Base-by-base conservation (phyloP, 441 rosid species). In the Euphorbia schlechtendalii region DNA sequence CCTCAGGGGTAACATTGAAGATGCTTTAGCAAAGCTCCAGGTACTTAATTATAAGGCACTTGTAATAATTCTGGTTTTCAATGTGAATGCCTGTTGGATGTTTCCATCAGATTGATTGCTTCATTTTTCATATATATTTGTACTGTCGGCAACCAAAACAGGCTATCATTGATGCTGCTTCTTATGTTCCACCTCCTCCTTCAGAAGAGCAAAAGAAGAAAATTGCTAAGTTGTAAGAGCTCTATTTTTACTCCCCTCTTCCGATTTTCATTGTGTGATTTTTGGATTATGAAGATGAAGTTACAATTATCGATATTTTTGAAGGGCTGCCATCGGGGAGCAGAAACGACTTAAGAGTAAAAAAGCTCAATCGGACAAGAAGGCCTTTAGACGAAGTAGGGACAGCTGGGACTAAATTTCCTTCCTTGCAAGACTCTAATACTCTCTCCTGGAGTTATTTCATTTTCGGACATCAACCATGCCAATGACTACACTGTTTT, bases 151-250 rank as follows among this genome's bases (percentile, higher is more conserved):
- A 63, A 59, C 56, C 66, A 41, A 36, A 73, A 63, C 83, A 90
- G 97, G 90, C 87, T 56, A 87, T 91, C 57, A 89, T 94, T 59
- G 85, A 91, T 73, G 96, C 88, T 51, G 94, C 97, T 59, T 74
- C 96, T 15, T 90, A 88, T 64, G 91, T 93, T 59, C 96, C 98
- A 9, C 99, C 98, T 0, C 96, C 98, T 68, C 99, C 99, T 59
- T 83, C 98, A 30, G 96, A 94, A 81, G 99, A 94, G 76, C 92
- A 91, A 75, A 93, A 91, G 85, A 94, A 94, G 82, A 93, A 82
- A 68, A 86, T 90, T 38, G 89, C 86, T 17, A 87, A 86, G 75
- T 59, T 91, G 94, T 87, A 70, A 78, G 90, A 63, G 51, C 61
- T 69, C 11, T 11, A 46, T 46, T 51, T 17, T 52, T 36, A 64